phyloP scores from a whole-genome alignment of 2,329 filamentous ascomycete species.

The Orbilia oligospora region DNA sequence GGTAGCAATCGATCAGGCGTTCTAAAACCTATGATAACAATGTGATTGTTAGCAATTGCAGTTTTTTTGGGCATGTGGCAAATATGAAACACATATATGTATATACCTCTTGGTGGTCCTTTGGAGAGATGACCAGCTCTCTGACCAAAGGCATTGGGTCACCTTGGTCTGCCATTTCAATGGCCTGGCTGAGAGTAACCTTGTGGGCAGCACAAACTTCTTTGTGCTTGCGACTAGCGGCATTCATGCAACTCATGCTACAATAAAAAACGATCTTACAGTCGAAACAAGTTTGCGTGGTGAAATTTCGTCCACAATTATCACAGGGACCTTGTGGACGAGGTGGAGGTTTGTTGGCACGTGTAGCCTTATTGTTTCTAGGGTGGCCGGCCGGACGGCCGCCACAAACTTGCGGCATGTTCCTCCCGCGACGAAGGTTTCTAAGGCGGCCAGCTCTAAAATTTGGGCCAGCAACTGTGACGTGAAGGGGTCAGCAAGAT shows the following conservation, averaged over 20 bases:
- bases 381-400: neutral
- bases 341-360: neutral
- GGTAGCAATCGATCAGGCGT: conserved; percentile 50
- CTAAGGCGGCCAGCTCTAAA: conserved; percentile 5
- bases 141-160: conserved; percentile 40
- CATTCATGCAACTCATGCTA: conserved; percentile 33
- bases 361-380: conserved; percentile 11
- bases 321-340: conserved; percentile 32
- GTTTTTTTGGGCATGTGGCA: neutral
- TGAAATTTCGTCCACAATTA: conserved; percentile 31
- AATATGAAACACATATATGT: neutral
- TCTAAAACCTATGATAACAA: conserved; percentile 25
- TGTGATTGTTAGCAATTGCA: neutral
- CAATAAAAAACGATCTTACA: conserved; percentile 51
- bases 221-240: conserved; percentile 22
- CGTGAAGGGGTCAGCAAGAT: neutral
- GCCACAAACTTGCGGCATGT: neutral
- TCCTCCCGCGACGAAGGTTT: neutral
- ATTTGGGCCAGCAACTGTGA: neutral
- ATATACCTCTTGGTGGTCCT: conserved; percentile 42
- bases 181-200: conserved; percentile 15
- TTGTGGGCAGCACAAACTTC: conserved; percentile 29
- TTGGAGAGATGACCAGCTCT: conserved; percentile 34
- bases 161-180: conserved; percentile 36
- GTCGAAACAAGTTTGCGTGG: conserved; percentile 25